Conservation (phyloP, 345 rosid genomes). For the Melaleuca quinquenervia region DNA sequence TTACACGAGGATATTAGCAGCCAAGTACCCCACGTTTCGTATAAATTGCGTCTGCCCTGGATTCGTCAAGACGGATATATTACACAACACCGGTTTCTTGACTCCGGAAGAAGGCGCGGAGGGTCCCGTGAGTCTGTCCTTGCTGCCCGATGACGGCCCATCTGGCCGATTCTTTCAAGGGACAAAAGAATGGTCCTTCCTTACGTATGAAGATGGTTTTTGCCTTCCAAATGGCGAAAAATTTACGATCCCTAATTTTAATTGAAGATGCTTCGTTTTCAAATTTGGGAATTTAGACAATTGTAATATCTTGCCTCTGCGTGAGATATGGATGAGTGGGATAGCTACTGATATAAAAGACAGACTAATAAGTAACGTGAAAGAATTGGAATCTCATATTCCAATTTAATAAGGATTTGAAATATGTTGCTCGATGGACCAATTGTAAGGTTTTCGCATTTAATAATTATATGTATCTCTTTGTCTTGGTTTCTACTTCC, state of each 20-base stretch:
- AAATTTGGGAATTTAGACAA: background rate
- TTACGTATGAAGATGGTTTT: background rate
- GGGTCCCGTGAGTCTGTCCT: slow-evolving; percentile 2
- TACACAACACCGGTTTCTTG: background rate
- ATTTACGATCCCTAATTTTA: background rate
- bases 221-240: background rate
- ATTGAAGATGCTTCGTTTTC: background rate
- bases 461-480: background rate
- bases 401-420: too few relatives aligned
- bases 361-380: too few relatives aligned
- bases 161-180: slow-evolving; percentile 1
- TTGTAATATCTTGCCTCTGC: background rate
- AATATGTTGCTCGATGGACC: too few relatives aligned
- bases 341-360: too few relatives aligned
- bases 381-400: too few relatives aligned
- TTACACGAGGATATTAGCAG: slow-evolving; percentile 9
- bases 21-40: background rate
- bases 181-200: background rate
- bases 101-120: slow-evolving; percentile 2
- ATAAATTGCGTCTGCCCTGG: slow-evolving; percentile 7
- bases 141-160: background rate
- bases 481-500: background rate
- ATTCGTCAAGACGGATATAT: slow-evolving; percentile 2
- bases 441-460: too few relatives aligned
- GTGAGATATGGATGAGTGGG: too few relatives aligned